These are phyloP conservation scores for Adiantum capillusveneris DNA, from an alignment of 75 land plant genomes.

Conservation along the genomic window DNA sequence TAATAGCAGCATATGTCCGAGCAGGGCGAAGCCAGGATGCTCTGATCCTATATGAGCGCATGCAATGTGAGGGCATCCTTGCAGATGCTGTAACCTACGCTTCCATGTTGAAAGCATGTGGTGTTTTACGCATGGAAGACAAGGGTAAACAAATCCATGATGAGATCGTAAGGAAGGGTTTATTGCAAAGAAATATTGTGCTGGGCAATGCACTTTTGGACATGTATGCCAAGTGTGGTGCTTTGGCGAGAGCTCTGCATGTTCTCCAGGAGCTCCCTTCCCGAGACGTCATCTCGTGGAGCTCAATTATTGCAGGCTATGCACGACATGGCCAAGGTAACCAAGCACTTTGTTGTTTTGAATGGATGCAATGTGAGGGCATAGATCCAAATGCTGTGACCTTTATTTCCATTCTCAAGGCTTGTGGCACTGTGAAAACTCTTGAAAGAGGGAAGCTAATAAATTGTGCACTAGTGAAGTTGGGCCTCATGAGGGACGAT, in stretches of 20 bases:
- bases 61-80: conserved; percentile 27
- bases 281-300: conserved; percentile 15
- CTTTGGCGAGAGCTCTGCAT: conserved; percentile 9
- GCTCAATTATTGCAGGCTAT: conserved; percentile 3
- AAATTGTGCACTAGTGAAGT: not conserved
- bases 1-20: conserved; percentile 51
- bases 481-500: not conserved
- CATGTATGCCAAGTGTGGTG: no score
- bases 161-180: no score
- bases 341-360: not conserved
- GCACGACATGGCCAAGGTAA: conserved; percentile 1
- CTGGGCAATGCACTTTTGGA: no score
- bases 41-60: conserved; percentile 31
- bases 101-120: conserved; percentile 50
- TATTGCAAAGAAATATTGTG: conserved; percentile 6
- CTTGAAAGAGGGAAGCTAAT: not conserved
- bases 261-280: conserved; percentile 7
- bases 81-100: conserved; percentile 54
- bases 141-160: no score
- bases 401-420: conserved; percentile 1
- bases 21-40: conserved; percentile 37
- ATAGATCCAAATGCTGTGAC: not conserved
- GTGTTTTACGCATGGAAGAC: conserved; percentile 26
- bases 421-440: not conserved
- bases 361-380: conserved; percentile 3